Percentiles rank a stretch among this genome's conserved stretches.
phyloP scores from a whole-genome alignment of 305 asterid species.

The Vinca major region DNA sequence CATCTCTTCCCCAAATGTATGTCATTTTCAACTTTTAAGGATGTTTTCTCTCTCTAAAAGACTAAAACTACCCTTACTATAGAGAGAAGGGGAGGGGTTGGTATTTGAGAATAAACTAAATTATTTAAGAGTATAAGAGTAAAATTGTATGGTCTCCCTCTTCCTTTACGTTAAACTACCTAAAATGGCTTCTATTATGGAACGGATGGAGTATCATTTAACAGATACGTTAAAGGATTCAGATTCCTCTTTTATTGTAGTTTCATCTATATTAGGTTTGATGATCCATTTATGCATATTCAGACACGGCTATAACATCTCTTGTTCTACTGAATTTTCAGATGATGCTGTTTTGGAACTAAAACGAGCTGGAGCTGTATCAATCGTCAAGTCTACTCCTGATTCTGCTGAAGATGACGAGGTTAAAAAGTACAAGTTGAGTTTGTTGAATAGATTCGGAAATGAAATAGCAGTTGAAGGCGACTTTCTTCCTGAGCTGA shows the following conservation, averaged over 20 bases:
- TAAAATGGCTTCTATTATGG: too few species aligned
- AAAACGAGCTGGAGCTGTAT: constrained; percentile 54
- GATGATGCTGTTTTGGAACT: constrained; percentile 57
- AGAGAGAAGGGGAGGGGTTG: too few species aligned
- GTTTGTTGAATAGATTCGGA: constrained; percentile 42
- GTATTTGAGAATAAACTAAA: too few species aligned
- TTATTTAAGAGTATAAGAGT: too few species aligned
- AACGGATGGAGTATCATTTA: not conserved
- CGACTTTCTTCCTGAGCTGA: not conserved
- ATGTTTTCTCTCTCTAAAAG: too few species aligned
- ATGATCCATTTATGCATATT: not conserved
- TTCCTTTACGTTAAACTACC: too few species aligned
- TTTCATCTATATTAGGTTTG: not conserved
- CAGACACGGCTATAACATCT: not conserved
- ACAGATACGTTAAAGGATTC: not conserved
- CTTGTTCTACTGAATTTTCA: constrained; percentile 19
- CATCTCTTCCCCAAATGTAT: too few species aligned
- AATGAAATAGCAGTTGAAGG: constrained; percentile 13
- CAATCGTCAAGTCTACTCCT: constrained; percentile 42
- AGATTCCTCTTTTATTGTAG: not conserved
- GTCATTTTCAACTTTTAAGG: too few species aligned
- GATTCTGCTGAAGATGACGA: constrained; percentile 48
- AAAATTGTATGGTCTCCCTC: too few species aligned
- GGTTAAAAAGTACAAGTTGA: constrained; percentile 43
- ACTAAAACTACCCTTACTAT: too few species aligned